Conservation (phyloP, 352 stramenopile genomes). For the Phytophthora ramorum region DNA sequence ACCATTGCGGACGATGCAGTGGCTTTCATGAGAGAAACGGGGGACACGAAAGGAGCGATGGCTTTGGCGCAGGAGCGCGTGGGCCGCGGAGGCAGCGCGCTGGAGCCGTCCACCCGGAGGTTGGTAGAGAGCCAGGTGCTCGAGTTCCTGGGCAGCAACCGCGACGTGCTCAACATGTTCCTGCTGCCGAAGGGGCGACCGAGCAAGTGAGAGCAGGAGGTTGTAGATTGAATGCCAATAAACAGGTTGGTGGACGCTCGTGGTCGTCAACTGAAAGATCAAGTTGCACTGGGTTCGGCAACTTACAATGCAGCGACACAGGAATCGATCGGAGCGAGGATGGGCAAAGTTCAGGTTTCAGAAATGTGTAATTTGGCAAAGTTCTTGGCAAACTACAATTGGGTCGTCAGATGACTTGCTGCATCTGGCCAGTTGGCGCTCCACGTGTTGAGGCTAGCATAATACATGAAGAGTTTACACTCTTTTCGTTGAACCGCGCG, state of each 20-base stretch:
- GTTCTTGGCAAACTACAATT: too few species aligned
- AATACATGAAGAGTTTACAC: not conserved
- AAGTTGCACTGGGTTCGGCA: constrained; percentile 20
- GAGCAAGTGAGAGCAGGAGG: constrained; percentile 23
- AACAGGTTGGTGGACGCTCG: not conserved
- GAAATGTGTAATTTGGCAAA: not conserved
- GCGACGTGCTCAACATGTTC: constrained; percentile 87
- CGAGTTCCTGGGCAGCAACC: constrained; percentile 77
- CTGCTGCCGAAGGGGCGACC: constrained; percentile 55
- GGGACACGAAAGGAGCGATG: constrained; percentile 69
- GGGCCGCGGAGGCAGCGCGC: constrained; percentile 56
- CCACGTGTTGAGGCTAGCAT: constrained; percentile 1
- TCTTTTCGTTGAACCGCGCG: not conserved
- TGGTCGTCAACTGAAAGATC: constrained; percentile 28
- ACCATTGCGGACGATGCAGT: constrained; percentile 68
- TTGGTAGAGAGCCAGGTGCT: constrained; percentile 82
- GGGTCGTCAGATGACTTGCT: not conserved
- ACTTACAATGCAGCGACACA: constrained; percentile 23
- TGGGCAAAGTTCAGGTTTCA: not conserved
- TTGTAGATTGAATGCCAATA: constrained; percentile 1
- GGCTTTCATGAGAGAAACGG: constrained; percentile 67
- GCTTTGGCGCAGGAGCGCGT: constrained; percentile 71
- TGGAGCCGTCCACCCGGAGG: constrained; percentile 75
- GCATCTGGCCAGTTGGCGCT: constrained; percentile 2
- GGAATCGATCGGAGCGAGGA: constrained; percentile 14